These are phyloP conservation scores for Cynanchum wilfordii DNA, from an alignment of 257 asterid species.

Conservation along the genomic window DNA sequence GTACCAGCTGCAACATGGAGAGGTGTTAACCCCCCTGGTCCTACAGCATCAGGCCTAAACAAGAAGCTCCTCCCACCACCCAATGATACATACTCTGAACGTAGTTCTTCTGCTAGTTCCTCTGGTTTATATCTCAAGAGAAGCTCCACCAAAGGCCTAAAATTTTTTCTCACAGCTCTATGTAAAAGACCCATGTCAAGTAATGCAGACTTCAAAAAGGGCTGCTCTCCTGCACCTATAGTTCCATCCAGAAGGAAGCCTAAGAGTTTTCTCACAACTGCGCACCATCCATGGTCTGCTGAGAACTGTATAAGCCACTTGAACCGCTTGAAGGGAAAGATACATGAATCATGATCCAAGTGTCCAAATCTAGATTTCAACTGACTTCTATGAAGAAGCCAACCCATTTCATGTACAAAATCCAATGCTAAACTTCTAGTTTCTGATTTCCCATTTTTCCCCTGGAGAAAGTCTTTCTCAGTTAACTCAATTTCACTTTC, in stretches of 20 bases:
- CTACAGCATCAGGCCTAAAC: constrained; percentile 62
- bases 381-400: constrained; percentile 62
- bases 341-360: constrained; percentile 28
- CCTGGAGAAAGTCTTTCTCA: constrained; percentile 25
- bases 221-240: constrained; percentile 40
- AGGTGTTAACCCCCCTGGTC: constrained; percentile 76
- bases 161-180: constrained; percentile 68
- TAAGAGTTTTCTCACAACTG: constrained; percentile 59
- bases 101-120: constrained; percentile 42
- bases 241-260: constrained; percentile 51
- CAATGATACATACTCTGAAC: constrained; percentile 36
- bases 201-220: constrained; percentile 46
- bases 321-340: constrained; percentile 52
- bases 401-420: constrained; percentile 71
- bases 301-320: constrained; percentile 61
- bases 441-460: constrained; percentile 30
- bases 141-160: constrained; percentile 60
- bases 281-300: constrained; percentile 65
- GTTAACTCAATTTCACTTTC: constrained; percentile 56
- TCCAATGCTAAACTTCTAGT: constrained; percentile 47
- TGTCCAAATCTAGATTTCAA: constrained; percentile 35
- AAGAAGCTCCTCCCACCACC: constrained; percentile 31
- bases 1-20: constrained; percentile 82
- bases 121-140: constrained; percentile 55
- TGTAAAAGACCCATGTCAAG: constrained; percentile 66